A percentile compares a stretch with the other conserved stretches of the same genome.
Conservation (phyloP, 352 stramenopile species). For the Pythium utonaiense region DNA sequence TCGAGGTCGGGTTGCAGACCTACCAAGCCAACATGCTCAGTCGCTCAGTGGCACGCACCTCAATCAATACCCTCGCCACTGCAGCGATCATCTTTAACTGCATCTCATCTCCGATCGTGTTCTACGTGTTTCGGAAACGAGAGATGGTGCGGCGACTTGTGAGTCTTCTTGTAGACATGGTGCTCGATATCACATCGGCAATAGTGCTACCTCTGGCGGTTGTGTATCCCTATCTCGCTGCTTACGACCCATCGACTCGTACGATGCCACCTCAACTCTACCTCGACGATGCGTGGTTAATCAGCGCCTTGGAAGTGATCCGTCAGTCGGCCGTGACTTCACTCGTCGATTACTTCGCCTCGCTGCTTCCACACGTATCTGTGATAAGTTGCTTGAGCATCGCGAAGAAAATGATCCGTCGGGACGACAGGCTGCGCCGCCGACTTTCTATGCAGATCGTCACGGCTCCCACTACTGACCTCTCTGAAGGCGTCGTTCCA, state of each 20-base stretch:
- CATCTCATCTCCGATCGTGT: conserved; percentile 3
- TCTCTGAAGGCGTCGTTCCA: no score
- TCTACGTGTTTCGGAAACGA: not conserved
- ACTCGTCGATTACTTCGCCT: conserved; percentile 1
- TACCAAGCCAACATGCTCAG: conserved; percentile 16
- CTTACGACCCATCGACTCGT: not conserved
- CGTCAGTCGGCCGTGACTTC: not conserved
- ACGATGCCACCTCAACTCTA: not conserved
- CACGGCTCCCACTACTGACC: no score
- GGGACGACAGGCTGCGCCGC: not conserved
- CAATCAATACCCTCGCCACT: conserved; percentile 7
- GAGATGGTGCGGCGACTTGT: not conserved
- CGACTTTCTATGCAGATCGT: not conserved
- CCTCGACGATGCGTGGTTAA: conserved; percentile 2
- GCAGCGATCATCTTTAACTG: conserved; percentile 1
- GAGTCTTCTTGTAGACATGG: not conserved
- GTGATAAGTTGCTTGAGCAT: not conserved
- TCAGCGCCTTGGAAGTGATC: not conserved
- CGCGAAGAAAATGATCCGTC: not conserved
- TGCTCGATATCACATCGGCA: not conserved
- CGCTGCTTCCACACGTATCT: not conserved
- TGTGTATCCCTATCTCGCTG: not conserved
- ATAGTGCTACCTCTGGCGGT: conserved; percentile 1
- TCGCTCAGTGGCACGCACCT: not conserved
- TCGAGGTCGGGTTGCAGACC: conserved; percentile 10